phyloP scores from a whole-genome alignment of 2,329 filamentous ascomycete species.

The Botryotinia calthae region DNA sequence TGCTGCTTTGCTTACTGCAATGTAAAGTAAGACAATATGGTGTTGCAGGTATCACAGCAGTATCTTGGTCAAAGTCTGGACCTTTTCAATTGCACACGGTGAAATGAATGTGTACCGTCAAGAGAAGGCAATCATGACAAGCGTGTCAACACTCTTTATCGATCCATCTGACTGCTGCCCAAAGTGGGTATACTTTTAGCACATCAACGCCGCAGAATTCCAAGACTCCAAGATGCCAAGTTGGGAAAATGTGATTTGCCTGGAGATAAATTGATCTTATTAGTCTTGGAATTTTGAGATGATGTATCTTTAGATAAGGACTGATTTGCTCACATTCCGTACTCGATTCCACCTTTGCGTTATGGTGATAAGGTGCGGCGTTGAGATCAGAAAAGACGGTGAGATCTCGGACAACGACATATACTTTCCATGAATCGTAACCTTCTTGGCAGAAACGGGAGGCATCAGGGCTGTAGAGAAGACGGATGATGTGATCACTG shows the following conservation, averaged over 20 bases:
- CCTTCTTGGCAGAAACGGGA: conserved; percentile 7
- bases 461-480: not conserved
- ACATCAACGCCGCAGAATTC: not conserved
- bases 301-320: conserved; percentile 4
- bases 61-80: not conserved
- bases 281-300: not conserved
- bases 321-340: not conserved
- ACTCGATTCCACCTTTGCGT: not conserved
- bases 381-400: not conserved
- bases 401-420: not conserved
- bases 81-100: not conserved
- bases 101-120: not conserved
- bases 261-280: not conserved
- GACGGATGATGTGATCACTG: not conserved
- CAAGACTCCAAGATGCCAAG: conserved; percentile 12
- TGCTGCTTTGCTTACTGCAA: conserved; percentile 14
- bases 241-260: not conserved
- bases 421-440: not conserved
- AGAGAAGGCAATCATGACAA: not conserved
- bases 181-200: not conserved
- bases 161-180: conserved; percentile 1
- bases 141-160: not conserved
- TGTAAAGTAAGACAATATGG: conserved; percentile 4
- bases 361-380: not conserved
- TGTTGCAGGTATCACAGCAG: conserved; percentile 13